These are phyloP conservation scores for Aspergillus terreus DNA, from an alignment of 2,329 filamentous ascomycete species.

Conservation along the genomic window DNA sequence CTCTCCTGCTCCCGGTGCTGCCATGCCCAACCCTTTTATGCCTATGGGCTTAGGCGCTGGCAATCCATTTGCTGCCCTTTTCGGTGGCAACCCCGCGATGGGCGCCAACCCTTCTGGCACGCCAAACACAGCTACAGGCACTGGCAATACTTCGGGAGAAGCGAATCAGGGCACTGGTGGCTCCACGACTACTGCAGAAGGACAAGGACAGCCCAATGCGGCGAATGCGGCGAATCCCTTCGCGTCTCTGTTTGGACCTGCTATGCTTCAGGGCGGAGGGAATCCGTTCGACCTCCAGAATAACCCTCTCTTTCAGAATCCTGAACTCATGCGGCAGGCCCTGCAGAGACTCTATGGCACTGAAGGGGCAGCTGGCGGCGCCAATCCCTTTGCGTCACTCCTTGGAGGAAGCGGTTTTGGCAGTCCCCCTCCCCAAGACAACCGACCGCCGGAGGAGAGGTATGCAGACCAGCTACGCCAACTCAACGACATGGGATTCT, in stretches of 20 bases:
- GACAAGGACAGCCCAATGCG: conserved; percentile 23
- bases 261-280: conserved; percentile 30
- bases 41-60: conserved; percentile 23
- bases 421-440: conserved; percentile 64
- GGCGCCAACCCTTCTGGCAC: conserved; percentile 25
- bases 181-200: conserved; percentile 26
- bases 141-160: conserved; percentile 22
- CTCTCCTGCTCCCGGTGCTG: conserved; percentile 40
- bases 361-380: conserved; percentile 28
- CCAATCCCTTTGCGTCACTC: conserved; percentile 45
- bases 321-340: conserved; percentile 55
- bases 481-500: conserved; percentile 98
- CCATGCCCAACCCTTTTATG: conserved; percentile 32
- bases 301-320: conserved; percentile 58
- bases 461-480: conserved; percentile 88
- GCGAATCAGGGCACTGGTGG: conserved; percentile 28
- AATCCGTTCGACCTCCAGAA: conserved; percentile 47
- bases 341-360: conserved; percentile 47
- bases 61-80: conserved; percentile 63
- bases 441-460: conserved; percentile 84
- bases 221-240: conserved; percentile 62
- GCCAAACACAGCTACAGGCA: conserved; percentile 24
- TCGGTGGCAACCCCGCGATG: conserved; percentile 39
- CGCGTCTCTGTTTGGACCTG: conserved; percentile 58
- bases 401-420: conserved; percentile 49